phyloP scores from a whole-genome alignment of 2,329 filamentous ascomycete species.

The Cytospora piceicola region DNA sequence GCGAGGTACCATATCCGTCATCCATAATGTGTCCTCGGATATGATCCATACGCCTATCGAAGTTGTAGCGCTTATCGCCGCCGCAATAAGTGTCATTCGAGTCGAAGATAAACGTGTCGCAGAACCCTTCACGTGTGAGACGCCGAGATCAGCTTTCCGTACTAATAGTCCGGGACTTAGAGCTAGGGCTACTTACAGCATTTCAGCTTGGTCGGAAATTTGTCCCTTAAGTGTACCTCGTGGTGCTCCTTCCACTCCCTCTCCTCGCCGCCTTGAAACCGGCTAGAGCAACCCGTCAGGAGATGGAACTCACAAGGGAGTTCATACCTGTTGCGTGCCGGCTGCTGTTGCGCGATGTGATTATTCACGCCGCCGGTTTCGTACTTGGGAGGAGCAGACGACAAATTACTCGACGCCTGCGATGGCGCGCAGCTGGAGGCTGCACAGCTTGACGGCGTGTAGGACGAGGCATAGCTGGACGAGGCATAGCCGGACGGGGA shows the following conservation, averaged over 20 bases:
- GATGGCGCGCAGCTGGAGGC: not conserved
- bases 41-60: conserved; percentile 52
- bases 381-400: conserved; percentile 8
- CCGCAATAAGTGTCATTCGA: conserved; percentile 17
- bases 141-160: conserved; percentile 12
- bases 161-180: not conserved
- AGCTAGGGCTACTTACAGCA: conserved; percentile 20
- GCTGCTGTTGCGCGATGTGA: conserved; percentile 12
- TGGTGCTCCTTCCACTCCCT: conserved; percentile 53
- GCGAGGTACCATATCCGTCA: conserved; percentile 30
- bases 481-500: too few relatives aligned
- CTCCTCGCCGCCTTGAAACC: conserved; percentile 45
- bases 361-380: conserved; percentile 6
- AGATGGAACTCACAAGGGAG: conserved; percentile 53
- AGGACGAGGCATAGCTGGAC: not conserved
- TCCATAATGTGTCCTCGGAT: conserved; percentile 50
- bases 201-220: conserved; percentile 39
- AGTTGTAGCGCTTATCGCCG: conserved; percentile 36
- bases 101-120: conserved; percentile 43
- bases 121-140: conserved; percentile 46
- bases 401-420: not conserved
- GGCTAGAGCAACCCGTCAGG: conserved; percentile 41
- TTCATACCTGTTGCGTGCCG: conserved; percentile 1
- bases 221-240: conserved; percentile 41
- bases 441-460: not conserved